phyloP scores from a whole-genome alignment of 2,329 filamentous ascomycete species.

The Rhynchosporium agropyri region DNA sequence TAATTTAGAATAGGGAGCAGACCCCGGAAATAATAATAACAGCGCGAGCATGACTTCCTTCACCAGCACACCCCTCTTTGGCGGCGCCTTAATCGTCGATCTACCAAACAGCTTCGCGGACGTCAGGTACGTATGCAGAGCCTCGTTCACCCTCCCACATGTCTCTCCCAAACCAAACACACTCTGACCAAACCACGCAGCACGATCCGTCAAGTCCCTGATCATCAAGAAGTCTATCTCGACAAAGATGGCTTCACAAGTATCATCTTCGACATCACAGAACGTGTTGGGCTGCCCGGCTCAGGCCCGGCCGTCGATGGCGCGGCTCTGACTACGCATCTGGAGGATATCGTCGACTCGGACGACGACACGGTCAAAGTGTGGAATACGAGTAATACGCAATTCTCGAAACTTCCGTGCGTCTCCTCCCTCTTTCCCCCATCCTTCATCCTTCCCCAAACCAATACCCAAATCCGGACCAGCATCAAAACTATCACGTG shows the following conservation, averaged over 20 bases:
- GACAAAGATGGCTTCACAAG: slow-evolving; percentile 81
- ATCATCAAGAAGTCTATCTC: slow-evolving; percentile 92
- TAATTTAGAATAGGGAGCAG: not conserved
- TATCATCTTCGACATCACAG: slow-evolving; percentile 88
- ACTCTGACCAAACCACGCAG: slow-evolving; percentile 45
- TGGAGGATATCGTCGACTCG: slow-evolving; percentile 69
- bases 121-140: slow-evolving; percentile 66
- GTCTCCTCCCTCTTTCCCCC: slow-evolving; percentile 16
- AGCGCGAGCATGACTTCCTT: slow-evolving; percentile 55
- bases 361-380: slow-evolving; percentile 67
- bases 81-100: slow-evolving; percentile 70
- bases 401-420: slow-evolving; percentile 55
- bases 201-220: slow-evolving; percentile 73
- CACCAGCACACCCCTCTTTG: slow-evolving; percentile 65
- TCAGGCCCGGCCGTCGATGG: slow-evolving; percentile 65
- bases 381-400: slow-evolving; percentile 64
- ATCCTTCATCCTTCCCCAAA: not conserved
- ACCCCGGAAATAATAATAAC: not conserved
- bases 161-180: slow-evolving; percentile 29
- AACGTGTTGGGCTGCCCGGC: slow-evolving; percentile 67
- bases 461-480: not conserved
- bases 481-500: slow-evolving; percentile 26
- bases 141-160: slow-evolving; percentile 18
- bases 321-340: slow-evolving; percentile 68
- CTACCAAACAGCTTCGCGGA: slow-evolving; percentile 71